These are phyloP conservation scores for Trifolium pratense DNA, from an alignment of 306 rosid species.

Conservation along the genomic window DNA sequence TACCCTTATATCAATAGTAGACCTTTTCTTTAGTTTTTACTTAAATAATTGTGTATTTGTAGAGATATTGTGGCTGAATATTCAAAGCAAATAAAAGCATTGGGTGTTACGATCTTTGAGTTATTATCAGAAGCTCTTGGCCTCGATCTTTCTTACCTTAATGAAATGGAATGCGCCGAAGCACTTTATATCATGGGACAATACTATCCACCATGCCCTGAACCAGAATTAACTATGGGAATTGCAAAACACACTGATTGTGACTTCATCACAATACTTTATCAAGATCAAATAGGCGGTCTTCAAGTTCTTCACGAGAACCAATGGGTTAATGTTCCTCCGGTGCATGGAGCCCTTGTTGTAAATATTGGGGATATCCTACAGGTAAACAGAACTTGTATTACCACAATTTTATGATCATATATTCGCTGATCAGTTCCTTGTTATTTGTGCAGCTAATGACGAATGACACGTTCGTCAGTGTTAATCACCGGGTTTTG, in stretches of 20 bases:
- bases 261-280: not conserved
- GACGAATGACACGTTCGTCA: not conserved
- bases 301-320: not conserved
- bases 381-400: not conserved
- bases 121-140: not conserved
- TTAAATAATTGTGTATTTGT: not conserved
- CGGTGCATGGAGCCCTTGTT: not conserved
- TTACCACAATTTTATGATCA: not conserved
- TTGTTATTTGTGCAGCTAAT: not conserved
- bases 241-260: not conserved
- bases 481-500: not conserved
- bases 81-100: not conserved
- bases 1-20: no score
- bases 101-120: not conserved
- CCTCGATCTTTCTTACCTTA: not conserved
- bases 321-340: not conserved
- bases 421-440: not conserved
- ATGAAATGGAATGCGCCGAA: not conserved
- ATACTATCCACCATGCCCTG: not conserved
- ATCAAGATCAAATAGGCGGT: not conserved
- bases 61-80: not conserved
- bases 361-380: not conserved
- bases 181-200: not conserved
- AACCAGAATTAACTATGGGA: not conserved
- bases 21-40: no score